Percentiles rank a stretch among this genome's conserved stretches.
Evolutionary conservation across 2,329 filamentous ascomycete species (phyloP).

Genomic region (Hymenoscyphus scutula): DNA sequence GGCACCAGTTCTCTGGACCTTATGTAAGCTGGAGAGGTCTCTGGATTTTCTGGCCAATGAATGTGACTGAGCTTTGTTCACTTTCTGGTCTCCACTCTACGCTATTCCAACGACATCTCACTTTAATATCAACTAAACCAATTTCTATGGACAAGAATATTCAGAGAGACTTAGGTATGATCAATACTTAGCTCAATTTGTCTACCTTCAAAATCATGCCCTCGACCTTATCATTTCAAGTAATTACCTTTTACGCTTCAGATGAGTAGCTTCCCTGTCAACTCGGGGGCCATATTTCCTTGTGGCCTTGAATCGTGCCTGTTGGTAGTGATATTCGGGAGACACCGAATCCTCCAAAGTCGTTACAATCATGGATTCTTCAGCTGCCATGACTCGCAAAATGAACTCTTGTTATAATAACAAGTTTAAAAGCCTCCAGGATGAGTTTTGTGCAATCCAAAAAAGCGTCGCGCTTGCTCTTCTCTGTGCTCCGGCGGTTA

Average conservation of each 20-base stretch:
- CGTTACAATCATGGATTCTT: background rate
- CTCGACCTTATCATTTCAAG: background rate
- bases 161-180: background rate
- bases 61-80: background rate
- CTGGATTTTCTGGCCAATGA: background rate
- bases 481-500: background rate
- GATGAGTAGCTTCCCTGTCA: background rate
- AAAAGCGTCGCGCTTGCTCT: slow-evolving; percentile 3
- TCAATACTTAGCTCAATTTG: background rate
- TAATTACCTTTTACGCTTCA: background rate
- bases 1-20: background rate
- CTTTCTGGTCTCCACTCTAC: background rate
- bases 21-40: background rate
- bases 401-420: slow-evolving; percentile 10
- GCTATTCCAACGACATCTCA: slow-evolving; percentile 2
- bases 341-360: background rate
- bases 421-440: slow-evolving; percentile 14
- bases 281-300: background rate
- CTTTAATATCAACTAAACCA: background rate
- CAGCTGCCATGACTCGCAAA: background rate
- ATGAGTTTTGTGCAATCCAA: slow-evolving; percentile 15
- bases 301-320: background rate
- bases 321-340: background rate
- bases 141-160: background rate
- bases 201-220: background rate